Percentiles rank a stretch among this genome's conserved stretches.
Evolutionary conservation across 1,284 basidiomycete species (phyloP).

Genomic region (Megacollybia platyphylla): DNA sequence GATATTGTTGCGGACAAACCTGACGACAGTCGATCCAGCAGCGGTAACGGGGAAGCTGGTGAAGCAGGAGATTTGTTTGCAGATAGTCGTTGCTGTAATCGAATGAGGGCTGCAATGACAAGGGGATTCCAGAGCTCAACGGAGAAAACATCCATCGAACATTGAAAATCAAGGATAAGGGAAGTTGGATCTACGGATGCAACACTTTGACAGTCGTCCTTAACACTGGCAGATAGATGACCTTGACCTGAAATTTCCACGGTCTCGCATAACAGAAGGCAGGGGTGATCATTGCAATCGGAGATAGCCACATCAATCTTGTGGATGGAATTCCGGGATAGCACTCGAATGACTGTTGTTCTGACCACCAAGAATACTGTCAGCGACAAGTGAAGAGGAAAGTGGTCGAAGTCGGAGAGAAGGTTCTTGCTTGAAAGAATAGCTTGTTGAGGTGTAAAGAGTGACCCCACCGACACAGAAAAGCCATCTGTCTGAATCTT

Average conservation of each 20-base stretch:
- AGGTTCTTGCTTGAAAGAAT: constrained; percentile 6
- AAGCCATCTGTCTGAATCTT: constrained; percentile 41
- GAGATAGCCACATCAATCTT: constrained; percentile 1
- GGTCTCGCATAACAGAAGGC: constrained; percentile 43
- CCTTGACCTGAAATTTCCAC: constrained; percentile 33
- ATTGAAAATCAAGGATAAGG: constrained; percentile 33
- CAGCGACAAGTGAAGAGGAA: constrained; percentile 24
- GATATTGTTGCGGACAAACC: constrained; percentile 50
- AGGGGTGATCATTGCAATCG: constrained; percentile 27
- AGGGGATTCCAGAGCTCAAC: constrained; percentile 65
- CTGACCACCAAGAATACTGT: constrained; percentile 21
- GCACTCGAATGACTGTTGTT: constrained; percentile 32
- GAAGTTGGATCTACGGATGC: constrained; percentile 40
- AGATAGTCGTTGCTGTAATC: constrained; percentile 22
- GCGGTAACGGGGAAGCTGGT: constrained; percentile 11
- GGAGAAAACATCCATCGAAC: constrained; percentile 48
- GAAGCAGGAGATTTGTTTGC: constrained; percentile 9
- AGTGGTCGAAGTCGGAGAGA: constrained; percentile 11
- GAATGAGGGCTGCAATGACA: constrained; percentile 42
- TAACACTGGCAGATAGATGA: constrained; percentile 32
- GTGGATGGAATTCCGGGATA: constrained; percentile 13
- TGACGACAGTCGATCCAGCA: constrained; percentile 29
- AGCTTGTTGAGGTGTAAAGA: constrained; percentile 14
- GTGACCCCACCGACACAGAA: constrained; percentile 19
- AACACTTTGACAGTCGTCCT: constrained; percentile 27